phyloP scores from a whole-genome alignment of 2,329 filamentous ascomycete species.

The Aspergillus pseudoglaucus region DNA sequence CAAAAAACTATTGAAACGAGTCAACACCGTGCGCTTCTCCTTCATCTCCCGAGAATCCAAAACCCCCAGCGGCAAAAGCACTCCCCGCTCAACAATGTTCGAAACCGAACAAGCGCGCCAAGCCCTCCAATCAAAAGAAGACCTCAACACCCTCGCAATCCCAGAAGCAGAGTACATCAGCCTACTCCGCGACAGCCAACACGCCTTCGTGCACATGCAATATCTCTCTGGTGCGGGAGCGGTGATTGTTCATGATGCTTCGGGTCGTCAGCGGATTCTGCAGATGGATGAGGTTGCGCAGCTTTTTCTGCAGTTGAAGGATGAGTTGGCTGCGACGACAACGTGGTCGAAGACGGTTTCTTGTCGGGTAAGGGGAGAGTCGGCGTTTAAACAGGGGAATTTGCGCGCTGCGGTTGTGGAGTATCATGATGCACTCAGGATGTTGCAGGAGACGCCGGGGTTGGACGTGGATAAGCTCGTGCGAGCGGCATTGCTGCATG shows the following conservation, averaged over 20 bases:
- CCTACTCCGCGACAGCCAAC: constrained; percentile 11
- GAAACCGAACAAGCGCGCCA: constrained; percentile 2
- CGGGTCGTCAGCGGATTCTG: constrained; percentile 24
- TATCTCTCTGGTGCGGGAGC: constrained; percentile 15
- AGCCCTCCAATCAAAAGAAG: constrained; percentile 3
- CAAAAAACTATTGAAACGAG: constrained; percentile 22
- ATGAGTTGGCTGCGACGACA: constrained; percentile 15
- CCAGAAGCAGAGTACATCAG: constrained; percentile 13
- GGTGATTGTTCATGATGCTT: constrained; percentile 22
- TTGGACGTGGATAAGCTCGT: constrained; percentile 19
- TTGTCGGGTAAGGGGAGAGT: constrained; percentile 17
- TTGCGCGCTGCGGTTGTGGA: constrained; percentile 16
- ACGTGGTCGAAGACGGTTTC: constrained; percentile 14
- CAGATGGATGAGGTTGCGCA: constrained; percentile 23
- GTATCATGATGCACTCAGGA: constrained; percentile 18
- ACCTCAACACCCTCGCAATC: constrained; percentile 5
- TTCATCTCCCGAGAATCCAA: constrained; percentile 18
- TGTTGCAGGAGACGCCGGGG: constrained; percentile 15
- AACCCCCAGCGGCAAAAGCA: constrained; percentile 8
- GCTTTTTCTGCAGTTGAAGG: constrained; percentile 23
- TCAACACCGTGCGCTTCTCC: constrained; percentile 24
- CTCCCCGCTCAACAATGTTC: constrained; percentile 9
- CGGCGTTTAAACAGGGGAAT: constrained; percentile 17
- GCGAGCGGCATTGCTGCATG: constrained; percentile 20
- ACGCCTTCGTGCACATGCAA: constrained; percentile 21